Evolutionary conservation across 257 asterid species (phyloP).

Genomic region (Nicotiana tomentosiformis): DNA sequence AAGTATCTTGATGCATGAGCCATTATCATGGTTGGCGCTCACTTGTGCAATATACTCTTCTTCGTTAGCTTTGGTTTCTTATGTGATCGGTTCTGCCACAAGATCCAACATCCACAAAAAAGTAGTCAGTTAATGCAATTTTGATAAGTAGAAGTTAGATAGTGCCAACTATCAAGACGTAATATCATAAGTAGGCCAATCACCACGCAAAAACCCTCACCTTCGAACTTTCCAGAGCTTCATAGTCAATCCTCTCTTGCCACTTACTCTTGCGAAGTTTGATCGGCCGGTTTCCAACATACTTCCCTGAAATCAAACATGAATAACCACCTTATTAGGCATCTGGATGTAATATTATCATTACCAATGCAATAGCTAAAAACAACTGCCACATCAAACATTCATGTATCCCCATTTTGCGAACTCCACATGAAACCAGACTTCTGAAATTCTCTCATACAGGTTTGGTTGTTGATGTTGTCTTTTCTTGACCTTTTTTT

Average conservation of each 20-base stretch:
- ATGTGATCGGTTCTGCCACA: constrained; percentile 14
- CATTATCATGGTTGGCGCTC: background rate
- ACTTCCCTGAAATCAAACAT: constrained; percentile 53
- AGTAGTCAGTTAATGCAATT: background rate
- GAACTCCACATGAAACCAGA: background rate
- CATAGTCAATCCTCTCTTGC: constrained; percentile 74
- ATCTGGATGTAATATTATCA: background rate
- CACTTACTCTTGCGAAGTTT: constrained; percentile 96
- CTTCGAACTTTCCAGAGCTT: constrained; percentile 70
- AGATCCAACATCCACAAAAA: background rate
- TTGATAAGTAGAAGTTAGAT: background rate
- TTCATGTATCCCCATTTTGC: background rate
- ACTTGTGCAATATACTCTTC: constrained; percentile 18
- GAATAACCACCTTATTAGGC: background rate
- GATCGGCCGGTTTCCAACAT: constrained; percentile 90
- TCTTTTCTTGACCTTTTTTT: background rate
- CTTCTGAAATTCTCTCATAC: background rate
- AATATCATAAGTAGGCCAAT: background rate
- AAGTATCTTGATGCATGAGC: background rate
- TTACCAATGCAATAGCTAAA: background rate
- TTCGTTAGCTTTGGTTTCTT: constrained; percentile 17
- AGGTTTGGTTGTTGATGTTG: background rate
- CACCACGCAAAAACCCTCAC: constrained; percentile 18
- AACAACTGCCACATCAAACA: background rate
- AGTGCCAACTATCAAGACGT: background rate